Conservation (phyloP, 2,329 filamentous ascomycete species). For the Botrytis pseudocinerea region DNA sequence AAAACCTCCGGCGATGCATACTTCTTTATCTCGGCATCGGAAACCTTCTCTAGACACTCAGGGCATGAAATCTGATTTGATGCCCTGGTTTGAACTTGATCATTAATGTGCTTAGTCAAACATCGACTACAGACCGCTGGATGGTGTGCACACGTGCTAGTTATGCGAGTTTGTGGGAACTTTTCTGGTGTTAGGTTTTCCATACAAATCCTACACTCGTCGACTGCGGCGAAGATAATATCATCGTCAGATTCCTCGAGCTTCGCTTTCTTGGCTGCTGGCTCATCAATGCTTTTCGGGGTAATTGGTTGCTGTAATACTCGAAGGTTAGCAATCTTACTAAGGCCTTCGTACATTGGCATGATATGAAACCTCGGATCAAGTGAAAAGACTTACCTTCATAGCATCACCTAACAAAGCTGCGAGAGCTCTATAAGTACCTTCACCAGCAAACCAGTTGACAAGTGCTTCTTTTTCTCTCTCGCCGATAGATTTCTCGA, state of each 20-base stretch:
- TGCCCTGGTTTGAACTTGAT: constrained; percentile 4
- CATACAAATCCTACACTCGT: not conserved
- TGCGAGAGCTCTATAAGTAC: not conserved
- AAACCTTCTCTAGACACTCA: constrained; percentile 2
- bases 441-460: constrained; percentile 5
- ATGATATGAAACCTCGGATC: not conserved
- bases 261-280: not conserved
- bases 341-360: no score
- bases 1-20: constrained; percentile 12
- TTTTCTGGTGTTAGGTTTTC: not conserved
- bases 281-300: not conserved
- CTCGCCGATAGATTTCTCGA: not conserved
- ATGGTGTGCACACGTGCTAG: constrained; percentile 3
- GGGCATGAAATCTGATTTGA: constrained; percentile 2
- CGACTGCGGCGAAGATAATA: not conserved
- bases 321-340: not conserved
- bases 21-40: constrained; percentile 1
- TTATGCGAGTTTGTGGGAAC: constrained; percentile 10
- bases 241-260: not conserved
- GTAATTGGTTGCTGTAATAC: not conserved
- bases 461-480: constrained; percentile 12
- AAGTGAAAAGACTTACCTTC: not conserved
- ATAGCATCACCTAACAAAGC: constrained; percentile 2
- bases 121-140: not conserved
- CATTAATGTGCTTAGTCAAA: not conserved